Conservation (phyloP, 2,329 filamentous ascomycete genomes). For the Podosphaera leucotricha region DNA sequence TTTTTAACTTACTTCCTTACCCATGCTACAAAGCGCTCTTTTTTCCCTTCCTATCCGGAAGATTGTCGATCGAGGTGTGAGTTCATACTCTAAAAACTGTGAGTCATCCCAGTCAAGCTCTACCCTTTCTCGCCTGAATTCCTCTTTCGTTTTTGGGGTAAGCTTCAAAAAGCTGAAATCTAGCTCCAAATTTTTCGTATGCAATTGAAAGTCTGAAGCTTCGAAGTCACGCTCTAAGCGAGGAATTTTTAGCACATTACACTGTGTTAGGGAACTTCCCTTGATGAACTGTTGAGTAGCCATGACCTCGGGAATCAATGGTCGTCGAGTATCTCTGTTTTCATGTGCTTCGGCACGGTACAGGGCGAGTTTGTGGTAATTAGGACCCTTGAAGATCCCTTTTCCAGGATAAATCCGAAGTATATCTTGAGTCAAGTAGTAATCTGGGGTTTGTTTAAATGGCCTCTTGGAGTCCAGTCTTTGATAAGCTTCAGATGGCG, state of each 20-base stretch:
- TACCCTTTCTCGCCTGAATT: background rate
- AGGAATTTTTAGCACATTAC: background rate
- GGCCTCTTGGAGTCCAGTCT: slow-evolving; percentile 5
- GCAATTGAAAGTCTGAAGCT: background rate
- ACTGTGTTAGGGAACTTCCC: slow-evolving; percentile 1
- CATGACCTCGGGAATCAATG: slow-evolving; percentile 23
- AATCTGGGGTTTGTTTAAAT: slow-evolving; percentile 12
- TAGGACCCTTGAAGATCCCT: slow-evolving; percentile 33
- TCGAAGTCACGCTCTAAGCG: background rate
- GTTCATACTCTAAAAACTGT: background rate
- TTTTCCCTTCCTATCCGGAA: background rate
- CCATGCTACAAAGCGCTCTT: background rate
- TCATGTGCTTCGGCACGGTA: slow-evolving; percentile 26
- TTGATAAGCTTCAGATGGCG: slow-evolving; percentile 17
- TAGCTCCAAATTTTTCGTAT: slow-evolving; percentile 1
- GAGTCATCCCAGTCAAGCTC: slow-evolving; percentile 2
- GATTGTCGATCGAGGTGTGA: background rate
- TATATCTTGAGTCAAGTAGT: slow-evolving; percentile 19
- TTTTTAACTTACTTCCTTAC: too few species aligned
- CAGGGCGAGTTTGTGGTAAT: slow-evolving; percentile 23
- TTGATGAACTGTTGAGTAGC: slow-evolving; percentile 19
- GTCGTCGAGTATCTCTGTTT: slow-evolving; percentile 19
- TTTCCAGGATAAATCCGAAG: slow-evolving; percentile 19
- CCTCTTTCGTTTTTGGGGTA: slow-evolving; percentile 1
- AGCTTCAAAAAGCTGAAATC: slow-evolving; percentile 3